A percentile compares a stretch with the other conserved stretches of the same genome.
These are phyloP conservation scores for Rickenella mellea DNA, from an alignment of 768 basidiomycete species.

Conservation along the genomic window DNA sequence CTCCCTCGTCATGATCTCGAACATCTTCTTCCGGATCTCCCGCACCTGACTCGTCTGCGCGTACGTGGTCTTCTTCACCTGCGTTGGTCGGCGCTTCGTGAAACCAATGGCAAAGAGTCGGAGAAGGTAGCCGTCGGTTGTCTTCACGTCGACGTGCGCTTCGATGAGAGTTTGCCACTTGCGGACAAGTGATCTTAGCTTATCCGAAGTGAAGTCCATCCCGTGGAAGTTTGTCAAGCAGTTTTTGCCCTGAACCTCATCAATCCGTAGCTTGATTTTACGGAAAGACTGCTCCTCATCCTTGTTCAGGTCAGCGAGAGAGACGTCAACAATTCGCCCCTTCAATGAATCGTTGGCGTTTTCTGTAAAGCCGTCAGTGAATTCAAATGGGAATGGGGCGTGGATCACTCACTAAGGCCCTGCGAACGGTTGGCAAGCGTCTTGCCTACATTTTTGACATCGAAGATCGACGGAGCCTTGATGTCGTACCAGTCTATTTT, in stretches of 20 bases:
- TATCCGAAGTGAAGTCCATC: constrained; percentile 99
- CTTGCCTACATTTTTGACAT: constrained; percentile 94
- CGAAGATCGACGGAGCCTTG: constrained; percentile 97
- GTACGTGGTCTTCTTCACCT: constrained; percentile 99
- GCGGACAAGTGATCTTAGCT: constrained; percentile 97
- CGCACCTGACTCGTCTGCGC: constrained; percentile 91
- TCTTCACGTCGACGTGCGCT: constrained; percentile 98
- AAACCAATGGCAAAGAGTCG: constrained; percentile 98
- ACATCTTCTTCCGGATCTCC: constrained; percentile 99
- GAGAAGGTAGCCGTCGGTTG: constrained; percentile 98
- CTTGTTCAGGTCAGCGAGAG: constrained; percentile 96
- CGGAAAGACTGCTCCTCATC: constrained; percentile 99
- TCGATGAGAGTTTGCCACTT: constrained; percentile 99
- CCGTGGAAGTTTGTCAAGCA: constrained; percentile 99
- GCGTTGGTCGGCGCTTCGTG: constrained; percentile 92
- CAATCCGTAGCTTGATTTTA: constrained; percentile 97
- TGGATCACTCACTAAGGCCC: constrained; percentile 76
- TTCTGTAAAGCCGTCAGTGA: constrained; percentile 40
- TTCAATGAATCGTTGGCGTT: constrained; percentile 98
- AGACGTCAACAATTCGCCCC: constrained; percentile 93
- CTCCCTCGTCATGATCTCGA: constrained; percentile 96
- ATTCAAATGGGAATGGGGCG: constrained; percentile 4
- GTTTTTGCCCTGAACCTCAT: constrained; percentile 96
- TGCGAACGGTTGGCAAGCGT: constrained; percentile 97
- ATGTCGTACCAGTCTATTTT: constrained; percentile 98